These are phyloP conservation scores for Camellia sinensis DNA, from an alignment of 148 eudicot genomes.

Conservation along the genomic window DNA sequence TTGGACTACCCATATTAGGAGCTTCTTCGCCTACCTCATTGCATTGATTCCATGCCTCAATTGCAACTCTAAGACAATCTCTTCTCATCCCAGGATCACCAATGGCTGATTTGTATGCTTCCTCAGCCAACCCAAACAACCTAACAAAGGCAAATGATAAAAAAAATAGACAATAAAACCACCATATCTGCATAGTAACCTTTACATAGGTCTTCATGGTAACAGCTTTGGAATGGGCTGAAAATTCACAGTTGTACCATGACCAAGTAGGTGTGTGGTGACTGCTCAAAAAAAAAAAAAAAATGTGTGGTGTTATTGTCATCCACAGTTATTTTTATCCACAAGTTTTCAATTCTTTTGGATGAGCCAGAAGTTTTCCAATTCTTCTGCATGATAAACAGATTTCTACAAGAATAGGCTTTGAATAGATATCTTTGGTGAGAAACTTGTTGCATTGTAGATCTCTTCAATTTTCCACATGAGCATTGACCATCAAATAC, in stretches of 20 bases:
- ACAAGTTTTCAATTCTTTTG: background rate
- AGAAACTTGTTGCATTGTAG: background rate
- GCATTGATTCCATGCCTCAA: conserved; percentile 41
- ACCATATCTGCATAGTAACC: background rate
- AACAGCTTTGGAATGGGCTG: background rate
- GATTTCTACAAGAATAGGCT: background rate
- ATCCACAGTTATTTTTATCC: background rate
- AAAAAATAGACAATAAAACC: background rate
- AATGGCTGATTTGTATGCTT: conserved; percentile 8
- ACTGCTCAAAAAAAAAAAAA: too few relatives aligned
- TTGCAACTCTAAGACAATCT: conserved; percentile 31
- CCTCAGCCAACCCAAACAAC: background rate
- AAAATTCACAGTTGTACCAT: background rate
- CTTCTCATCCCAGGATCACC: conserved; percentile 38
- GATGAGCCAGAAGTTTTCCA: background rate
- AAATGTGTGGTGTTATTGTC: too few relatives aligned
- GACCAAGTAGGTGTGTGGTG: background rate
- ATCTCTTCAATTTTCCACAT: background rate
- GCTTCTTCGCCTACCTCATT: conserved; percentile 37
- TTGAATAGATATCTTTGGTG: background rate
- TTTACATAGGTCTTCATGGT: too few relatives aligned
- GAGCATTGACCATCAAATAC: background rate
- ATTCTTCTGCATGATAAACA: background rate
- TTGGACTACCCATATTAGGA: conserved; percentile 36
- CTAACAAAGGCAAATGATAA: background rate